Conservation (phyloP, 441 rosid genomes). For the Cnidoscolus chayamansa region DNA sequence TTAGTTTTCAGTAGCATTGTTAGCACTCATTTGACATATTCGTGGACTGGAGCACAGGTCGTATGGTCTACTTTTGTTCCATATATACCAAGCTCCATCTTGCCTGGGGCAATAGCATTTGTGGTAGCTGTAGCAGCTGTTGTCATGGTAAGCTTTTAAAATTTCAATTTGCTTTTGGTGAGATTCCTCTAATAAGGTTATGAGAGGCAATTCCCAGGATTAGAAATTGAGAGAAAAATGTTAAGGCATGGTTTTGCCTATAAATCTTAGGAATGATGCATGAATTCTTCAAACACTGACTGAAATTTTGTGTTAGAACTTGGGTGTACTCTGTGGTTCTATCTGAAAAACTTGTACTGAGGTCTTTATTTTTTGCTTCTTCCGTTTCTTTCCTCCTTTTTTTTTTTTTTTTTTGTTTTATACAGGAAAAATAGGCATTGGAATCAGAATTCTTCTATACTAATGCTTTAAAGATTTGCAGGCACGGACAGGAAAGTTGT, state of each 20-base stretch:
- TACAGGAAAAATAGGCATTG: constrained; percentile 2
- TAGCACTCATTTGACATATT: background rate
- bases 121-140: constrained; percentile 56
- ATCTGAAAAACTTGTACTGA: background rate
- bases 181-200: background rate
- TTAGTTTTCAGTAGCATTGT: background rate
- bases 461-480: constrained; percentile 45
- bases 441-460: constrained; percentile 23
- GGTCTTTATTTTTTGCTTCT: background rate
- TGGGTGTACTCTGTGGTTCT: background rate
- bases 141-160: constrained; percentile 56
- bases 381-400: background rate
- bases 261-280: background rate
- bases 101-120: constrained; percentile 66
- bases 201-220: background rate
- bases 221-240: background rate
- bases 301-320: too few relatives aligned
- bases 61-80: constrained; percentile 97
- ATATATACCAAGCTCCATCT: constrained; percentile 53
- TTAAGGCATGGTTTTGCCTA: background rate
- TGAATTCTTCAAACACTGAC: background rate
- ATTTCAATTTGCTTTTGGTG: background rate
- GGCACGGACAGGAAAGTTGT: constrained; percentile 73
- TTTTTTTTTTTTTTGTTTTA: background rate
- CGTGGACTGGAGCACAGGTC: constrained; percentile 41